These are phyloP conservation scores for Taphrina confusa DNA, from an alignment of 1,139 yeast species.

Conservation along the genomic window DNA sequence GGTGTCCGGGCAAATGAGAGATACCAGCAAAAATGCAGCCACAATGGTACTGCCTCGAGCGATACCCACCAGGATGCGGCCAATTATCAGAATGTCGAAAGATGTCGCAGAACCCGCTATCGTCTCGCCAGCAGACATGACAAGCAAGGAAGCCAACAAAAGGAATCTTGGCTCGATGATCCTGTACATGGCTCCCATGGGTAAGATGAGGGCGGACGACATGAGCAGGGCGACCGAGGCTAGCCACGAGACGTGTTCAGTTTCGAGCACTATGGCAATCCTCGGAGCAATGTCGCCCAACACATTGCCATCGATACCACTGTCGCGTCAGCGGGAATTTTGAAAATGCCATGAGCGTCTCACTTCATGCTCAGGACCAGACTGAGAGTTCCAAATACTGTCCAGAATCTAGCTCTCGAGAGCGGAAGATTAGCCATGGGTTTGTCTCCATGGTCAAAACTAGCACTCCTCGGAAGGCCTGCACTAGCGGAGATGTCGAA, in stretches of 20 bases:
- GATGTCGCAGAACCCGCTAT: constrained; percentile 9
- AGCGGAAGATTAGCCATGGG: no score
- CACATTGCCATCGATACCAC: constrained; percentile 17
- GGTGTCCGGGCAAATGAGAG: constrained; percentile 2
- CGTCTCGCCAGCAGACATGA: background rate
- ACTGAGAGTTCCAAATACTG: background rate
- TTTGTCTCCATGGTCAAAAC: no score
- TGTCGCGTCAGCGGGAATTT: no score
- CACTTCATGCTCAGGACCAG: constrained; percentile 1
- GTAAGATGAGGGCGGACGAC: background rate
- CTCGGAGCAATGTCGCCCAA: constrained; percentile 18
- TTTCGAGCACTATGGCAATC: constrained; percentile 7
- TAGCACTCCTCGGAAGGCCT: no score
- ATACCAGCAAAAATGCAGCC: background rate
- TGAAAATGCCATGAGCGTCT: no score
- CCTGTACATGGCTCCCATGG: background rate
- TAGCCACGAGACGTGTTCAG: constrained; percentile 14
- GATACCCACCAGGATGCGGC: constrained; percentile 16
- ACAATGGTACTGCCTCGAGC: constrained; percentile 1
- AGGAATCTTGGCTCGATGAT: background rate
- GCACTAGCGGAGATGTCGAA: no score
- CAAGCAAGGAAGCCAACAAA: background rate
- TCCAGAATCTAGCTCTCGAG: background rate
- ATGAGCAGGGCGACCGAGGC: background rate
- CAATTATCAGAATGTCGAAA: constrained; percentile 10